These are phyloP conservation scores for Carex sylvatica DNA, from an alignment of 202 grass and related monocot genomes.

Conservation along the genomic window DNA sequence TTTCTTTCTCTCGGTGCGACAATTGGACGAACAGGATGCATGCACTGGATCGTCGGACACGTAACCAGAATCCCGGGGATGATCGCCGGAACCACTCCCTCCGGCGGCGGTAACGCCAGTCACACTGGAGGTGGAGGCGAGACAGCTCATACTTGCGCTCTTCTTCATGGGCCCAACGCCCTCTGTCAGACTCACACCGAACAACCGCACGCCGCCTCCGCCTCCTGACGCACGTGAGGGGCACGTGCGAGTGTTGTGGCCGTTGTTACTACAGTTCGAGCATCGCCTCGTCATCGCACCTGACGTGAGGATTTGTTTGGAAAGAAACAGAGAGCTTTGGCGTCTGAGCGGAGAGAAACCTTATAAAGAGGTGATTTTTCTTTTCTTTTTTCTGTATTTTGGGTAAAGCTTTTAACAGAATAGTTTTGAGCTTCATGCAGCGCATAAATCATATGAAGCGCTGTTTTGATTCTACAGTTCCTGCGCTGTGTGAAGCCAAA, in stretches of 20 bases:
- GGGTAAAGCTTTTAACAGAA: too few relatives aligned
- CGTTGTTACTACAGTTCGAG: slow-evolving; percentile 95
- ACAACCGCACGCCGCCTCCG: slow-evolving; percentile 47
- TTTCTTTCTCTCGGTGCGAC: slow-evolving; percentile 80
- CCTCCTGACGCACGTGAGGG: slow-evolving; percentile 35
- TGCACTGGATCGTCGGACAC: slow-evolving; percentile 69
- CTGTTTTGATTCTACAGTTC: too few relatives aligned
- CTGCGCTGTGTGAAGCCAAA: too few relatives aligned
- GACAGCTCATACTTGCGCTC: slow-evolving; percentile 96
- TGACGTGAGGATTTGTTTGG: too few relatives aligned
- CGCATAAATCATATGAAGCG: too few relatives aligned
- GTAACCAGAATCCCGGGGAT: slow-evolving; percentile 41
- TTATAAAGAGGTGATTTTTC: slow-evolving; percentile 3
- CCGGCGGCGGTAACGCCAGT: slow-evolving; percentile 24
- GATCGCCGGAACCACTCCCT: slow-evolving; percentile 20
- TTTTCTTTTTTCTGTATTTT: neutral
- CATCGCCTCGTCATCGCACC: slow-evolving; percentile 74
- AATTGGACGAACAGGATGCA: slow-evolving; percentile 74
- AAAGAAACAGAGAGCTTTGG: neutral
- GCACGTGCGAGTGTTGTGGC: slow-evolving; percentile 93
- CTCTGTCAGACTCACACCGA: slow-evolving; percentile 75
- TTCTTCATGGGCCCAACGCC: slow-evolving; percentile 68
- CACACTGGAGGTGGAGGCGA: slow-evolving; percentile 50
- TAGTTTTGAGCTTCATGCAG: too few relatives aligned
- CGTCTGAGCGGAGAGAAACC: neutral